Base-by-base conservation (phyloP, 2,329 filamentous ascomycete species). In the Colletotrichum higginsianum region DNA sequence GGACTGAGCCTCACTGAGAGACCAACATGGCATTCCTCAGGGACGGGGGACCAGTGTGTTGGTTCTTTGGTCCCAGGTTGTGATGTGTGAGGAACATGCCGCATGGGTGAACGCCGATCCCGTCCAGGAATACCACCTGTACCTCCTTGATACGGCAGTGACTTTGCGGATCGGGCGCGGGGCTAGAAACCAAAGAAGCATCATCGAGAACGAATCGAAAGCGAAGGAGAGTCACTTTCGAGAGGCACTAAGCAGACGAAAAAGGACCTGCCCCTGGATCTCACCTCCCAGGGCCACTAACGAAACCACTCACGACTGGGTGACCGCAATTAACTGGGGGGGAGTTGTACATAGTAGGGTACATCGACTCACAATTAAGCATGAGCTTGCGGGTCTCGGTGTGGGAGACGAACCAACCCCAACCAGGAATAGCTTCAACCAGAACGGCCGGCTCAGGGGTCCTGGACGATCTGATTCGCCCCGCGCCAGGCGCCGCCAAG, bases 61-160 rank as follows among this genome's bases (percentile, higher is more conserved):
- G 16, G 26, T 50, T 44, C 30, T 44, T 38, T 50, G 47, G 64
- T 35, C 12, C 30, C 42, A n/a, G 46, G 64, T 42, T 46, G 52
- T 23, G 23, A 44, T 66, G 55, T 52, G 35, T 35, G n/a, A 47
- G 21, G n/a, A 16, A 23, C 15, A 35, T n/a, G 23, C 42, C 47
- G 58, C 53, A 50, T 21, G 23, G 47, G 8, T n/a, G 50, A 15
- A 35, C 42, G 61, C 38, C 49, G 61, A 63, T 63, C 61, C 46
- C 50, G 15, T 46, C 61, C 61, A 15, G 40, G 40, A 65, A 63
- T 18, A 44, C 35, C 16, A 15, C 46, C 49, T 35, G 61, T 18
- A 55, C 38, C 44, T 71, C 65, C 68, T 52, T 30, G 40, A 58
- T 65, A 50, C 53, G 69, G 69, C 66, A 69, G 65, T 72, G 46